A percentile compares a stretch with the other conserved stretches of the same genome.
Conservation (phyloP, 2,329 filamentous ascomycete species). For the Cordyceps pruinosa region DNA sequence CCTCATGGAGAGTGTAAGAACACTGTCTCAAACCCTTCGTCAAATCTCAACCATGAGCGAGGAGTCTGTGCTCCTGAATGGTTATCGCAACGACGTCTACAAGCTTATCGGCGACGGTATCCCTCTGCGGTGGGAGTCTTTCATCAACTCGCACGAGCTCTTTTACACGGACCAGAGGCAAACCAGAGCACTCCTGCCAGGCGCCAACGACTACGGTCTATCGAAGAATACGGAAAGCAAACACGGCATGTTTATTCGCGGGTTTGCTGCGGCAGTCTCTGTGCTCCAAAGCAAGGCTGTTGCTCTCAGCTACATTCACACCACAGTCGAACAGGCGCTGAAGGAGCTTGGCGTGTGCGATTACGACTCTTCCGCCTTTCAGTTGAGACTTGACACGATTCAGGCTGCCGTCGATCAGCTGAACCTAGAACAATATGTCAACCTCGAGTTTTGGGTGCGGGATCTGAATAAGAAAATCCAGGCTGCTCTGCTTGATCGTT, state of each 20-base stretch:
- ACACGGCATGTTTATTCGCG: conserved; percentile 92
- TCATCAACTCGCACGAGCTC: conserved; percentile 92
- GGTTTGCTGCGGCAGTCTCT: conserved; percentile 82
- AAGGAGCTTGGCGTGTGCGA: conserved; percentile 76
- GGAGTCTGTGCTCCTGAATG: conserved; percentile 79
- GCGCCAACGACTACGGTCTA: conserved; percentile 33
- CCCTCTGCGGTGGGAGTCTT: conserved; percentile 92
- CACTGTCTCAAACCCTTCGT: conserved; percentile 79
- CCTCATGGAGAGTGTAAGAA: conserved; percentile 97
- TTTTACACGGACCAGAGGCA: conserved; percentile 49
- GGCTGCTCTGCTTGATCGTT: conserved; percentile 66
- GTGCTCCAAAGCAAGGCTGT: conserved; percentile 82
- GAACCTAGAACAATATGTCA: conserved; percentile 92
- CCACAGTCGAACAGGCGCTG: conserved; percentile 74
- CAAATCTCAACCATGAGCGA: conserved; percentile 80
- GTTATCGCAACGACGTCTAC: conserved; percentile 88
- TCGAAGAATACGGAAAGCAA: conserved; percentile 69
- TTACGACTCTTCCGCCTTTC: conserved; percentile 75
- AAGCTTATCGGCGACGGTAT: conserved; percentile 77
- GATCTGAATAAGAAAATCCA: conserved; percentile 84
- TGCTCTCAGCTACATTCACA: conserved; percentile 69
- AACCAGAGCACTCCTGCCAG: conserved; percentile 37
- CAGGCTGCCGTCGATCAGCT: conserved; percentile 93
- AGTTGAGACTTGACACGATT: conserved; percentile 72
- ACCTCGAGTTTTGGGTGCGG: conserved; percentile 83